Conservation (phyloP, 2,329 filamentous ascomycete species). For the Colletotrichum phormii region DNA sequence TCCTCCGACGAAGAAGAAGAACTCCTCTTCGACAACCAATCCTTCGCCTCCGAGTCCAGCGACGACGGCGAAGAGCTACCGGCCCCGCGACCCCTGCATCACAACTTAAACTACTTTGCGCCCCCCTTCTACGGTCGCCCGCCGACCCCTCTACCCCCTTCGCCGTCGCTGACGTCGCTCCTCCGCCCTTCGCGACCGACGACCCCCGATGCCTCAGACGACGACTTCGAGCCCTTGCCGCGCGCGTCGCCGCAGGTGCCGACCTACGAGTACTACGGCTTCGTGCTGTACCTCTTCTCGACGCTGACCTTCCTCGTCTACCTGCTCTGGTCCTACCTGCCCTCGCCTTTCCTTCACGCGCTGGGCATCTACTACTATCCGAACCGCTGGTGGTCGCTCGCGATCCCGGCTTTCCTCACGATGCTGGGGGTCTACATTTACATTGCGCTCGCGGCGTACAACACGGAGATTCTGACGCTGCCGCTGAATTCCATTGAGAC, state of each 20-base stretch:
- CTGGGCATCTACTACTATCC: constrained; percentile 97
- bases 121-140: constrained; percentile 98
- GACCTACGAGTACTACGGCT: constrained; percentile 99
- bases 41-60: constrained; percentile 30
- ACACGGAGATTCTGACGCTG: constrained; percentile 88
- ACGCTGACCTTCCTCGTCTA: constrained; percentile 82
- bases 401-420: constrained; percentile 90
- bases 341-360: constrained; percentile 89
- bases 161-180: constrained; percentile 91
- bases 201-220: constrained; percentile 91
- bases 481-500: constrained; percentile 85
- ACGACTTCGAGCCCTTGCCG: constrained; percentile 82
- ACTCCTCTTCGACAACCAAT: constrained; percentile 26
- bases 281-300: constrained; percentile 93
- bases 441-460: constrained; percentile 90
- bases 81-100: constrained; percentile 56
- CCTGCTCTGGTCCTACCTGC: constrained; percentile 88
- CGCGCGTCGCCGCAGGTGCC: constrained; percentile 92
- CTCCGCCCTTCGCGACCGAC: constrained; percentile 91
- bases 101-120: constrained; percentile 64
- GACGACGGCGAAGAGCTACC: constrained; percentile 46
- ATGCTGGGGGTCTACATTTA: constrained; percentile 93
- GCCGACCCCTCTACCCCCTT: constrained; percentile 93
- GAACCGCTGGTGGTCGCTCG: constrained; percentile 96
- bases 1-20: constrained; percentile 38